phyloP scores from a whole-genome alignment of 257 asterid genomes.

The Lycium ferocissimum region DNA sequence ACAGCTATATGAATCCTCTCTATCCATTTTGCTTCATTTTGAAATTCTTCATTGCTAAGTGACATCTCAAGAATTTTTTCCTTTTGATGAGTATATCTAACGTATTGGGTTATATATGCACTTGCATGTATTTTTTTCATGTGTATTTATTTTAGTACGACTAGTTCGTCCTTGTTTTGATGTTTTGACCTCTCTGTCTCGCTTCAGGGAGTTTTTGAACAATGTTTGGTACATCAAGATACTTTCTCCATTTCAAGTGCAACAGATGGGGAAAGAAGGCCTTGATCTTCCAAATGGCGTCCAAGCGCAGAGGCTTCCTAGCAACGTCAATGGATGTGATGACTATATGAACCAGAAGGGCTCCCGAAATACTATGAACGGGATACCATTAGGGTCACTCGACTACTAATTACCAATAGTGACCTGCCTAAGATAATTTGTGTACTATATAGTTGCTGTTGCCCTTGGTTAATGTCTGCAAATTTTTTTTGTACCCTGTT shows the following conservation, averaged over 20 bases:
- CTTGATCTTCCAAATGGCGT: constrained; percentile 65
- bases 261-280: constrained; percentile 91
- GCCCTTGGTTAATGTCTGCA: constrained; percentile 36
- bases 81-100: background rate
- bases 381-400: constrained; percentile 74
- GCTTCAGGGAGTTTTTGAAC: constrained; percentile 82
- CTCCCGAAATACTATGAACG: constrained; percentile 56
- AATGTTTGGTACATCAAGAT: constrained; percentile 90
- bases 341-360: constrained; percentile 60
- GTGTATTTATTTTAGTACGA: background rate
- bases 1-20: background rate
- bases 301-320: constrained; percentile 51
- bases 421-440: constrained; percentile 26
- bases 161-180: background rate
- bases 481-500: constrained; percentile 33
- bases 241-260: constrained; percentile 89
- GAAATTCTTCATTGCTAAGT: background rate
- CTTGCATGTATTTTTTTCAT: background rate
- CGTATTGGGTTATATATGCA: background rate
- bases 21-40: background rate
- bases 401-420: constrained; percentile 53
- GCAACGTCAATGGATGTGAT: constrained; percentile 54
- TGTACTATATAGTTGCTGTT: constrained; percentile 42
- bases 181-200: background rate
- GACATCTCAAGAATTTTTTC: background rate